Conservation (phyloP, 2,329 filamentous ascomycete species). For the Alternaria ethzedia region DNA sequence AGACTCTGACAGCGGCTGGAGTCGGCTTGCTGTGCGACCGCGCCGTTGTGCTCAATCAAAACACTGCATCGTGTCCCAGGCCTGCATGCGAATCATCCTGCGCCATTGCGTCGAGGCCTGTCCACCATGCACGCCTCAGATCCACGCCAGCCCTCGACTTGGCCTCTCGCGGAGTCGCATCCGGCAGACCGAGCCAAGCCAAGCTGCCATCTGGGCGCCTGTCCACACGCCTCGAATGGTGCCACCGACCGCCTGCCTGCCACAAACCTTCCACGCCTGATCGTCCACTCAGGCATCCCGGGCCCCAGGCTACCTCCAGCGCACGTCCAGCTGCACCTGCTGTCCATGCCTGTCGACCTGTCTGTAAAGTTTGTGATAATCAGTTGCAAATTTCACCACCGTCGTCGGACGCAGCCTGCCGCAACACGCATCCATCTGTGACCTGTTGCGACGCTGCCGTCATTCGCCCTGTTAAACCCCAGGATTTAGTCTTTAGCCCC, state of each 20-base stretch:
- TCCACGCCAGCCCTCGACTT: slow-evolving; percentile 16
- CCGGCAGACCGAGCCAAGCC: slow-evolving; percentile 28
- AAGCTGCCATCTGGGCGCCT: slow-evolving; percentile 21
- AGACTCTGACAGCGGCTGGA: slow-evolving; percentile 25
- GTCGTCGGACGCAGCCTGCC: slow-evolving; percentile 23
- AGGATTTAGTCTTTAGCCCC: slow-evolving; percentile 27
- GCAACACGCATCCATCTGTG: slow-evolving; percentile 28
- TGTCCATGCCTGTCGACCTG: slow-evolving; percentile 19
- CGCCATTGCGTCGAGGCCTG: slow-evolving; percentile 25
- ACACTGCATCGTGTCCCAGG: slow-evolving; percentile 23
- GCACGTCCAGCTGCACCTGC: slow-evolving; percentile 11
- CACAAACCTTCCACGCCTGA: slow-evolving; percentile 24
- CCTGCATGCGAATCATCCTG: slow-evolving; percentile 33
- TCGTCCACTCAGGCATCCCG: slow-evolving; percentile 7
- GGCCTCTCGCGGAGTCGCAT: slow-evolving; percentile 19
- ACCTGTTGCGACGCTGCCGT: slow-evolving; percentile 11
- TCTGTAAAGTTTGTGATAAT: slow-evolving; percentile 27
- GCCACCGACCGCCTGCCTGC: slow-evolving; percentile 1
- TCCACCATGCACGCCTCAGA: slow-evolving; percentile 24
- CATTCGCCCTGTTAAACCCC: slow-evolving; percentile 24
- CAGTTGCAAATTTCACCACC: slow-evolving; percentile 7
- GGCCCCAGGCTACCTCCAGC: slow-evolving; percentile 15
- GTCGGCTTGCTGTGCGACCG: slow-evolving; percentile 35
- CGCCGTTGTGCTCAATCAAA: slow-evolving; percentile 38
- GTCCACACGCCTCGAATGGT: slow-evolving; percentile 29